These are phyloP conservation scores for Penicillium sp. DNA, from an alignment of 2,329 filamentous ascomycete genomes.

Conservation along the genomic window DNA sequence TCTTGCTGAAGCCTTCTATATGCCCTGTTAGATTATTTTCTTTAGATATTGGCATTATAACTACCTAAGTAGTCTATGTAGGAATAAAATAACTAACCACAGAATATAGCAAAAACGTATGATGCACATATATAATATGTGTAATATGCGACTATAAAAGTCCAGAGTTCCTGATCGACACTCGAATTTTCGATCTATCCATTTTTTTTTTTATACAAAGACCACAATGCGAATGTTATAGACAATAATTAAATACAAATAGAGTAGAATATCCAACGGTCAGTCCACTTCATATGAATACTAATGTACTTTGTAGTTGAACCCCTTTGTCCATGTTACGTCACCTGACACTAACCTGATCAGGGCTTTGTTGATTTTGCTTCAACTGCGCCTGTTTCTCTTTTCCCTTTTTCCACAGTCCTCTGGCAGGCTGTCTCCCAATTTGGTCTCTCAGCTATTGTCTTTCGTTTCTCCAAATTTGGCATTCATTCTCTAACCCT, in stretches of 20 bases:
- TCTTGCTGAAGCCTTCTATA: too few species aligned
- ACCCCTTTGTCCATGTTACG: slow-evolving; percentile 8
- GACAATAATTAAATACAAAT: not conserved
- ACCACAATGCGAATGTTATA: not conserved
- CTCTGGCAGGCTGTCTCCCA: slow-evolving; percentile 10
- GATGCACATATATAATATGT: not conserved
- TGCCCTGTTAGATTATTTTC: not conserved
- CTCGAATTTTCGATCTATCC: not conserved
- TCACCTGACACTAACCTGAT: slow-evolving; percentile 12
- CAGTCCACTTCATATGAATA: not conserved
- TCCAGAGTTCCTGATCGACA: slow-evolving; percentile 2
- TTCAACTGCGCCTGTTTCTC: slow-evolving; percentile 9
- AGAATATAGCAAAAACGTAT: not conserved
- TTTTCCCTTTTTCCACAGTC: slow-evolving; percentile 6
- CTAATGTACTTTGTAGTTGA: not conserved
- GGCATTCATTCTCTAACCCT: not conserved
- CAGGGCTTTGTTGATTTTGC: slow-evolving; percentile 13
- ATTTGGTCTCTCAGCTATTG: slow-evolving; percentile 10
- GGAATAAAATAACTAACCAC: not conserved
- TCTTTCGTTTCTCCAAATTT: slow-evolving; percentile 6
- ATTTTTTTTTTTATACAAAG: not conserved
- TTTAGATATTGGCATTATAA: not conserved
- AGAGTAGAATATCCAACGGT: not conserved
- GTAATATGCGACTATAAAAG: not conserved
- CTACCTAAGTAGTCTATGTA: too few species aligned